Percentiles rank a stretch among this genome's conserved stretches.
phyloP scores from a whole-genome alignment of 169 alveolate genomes.

The Plasmodium berghei region DNA sequence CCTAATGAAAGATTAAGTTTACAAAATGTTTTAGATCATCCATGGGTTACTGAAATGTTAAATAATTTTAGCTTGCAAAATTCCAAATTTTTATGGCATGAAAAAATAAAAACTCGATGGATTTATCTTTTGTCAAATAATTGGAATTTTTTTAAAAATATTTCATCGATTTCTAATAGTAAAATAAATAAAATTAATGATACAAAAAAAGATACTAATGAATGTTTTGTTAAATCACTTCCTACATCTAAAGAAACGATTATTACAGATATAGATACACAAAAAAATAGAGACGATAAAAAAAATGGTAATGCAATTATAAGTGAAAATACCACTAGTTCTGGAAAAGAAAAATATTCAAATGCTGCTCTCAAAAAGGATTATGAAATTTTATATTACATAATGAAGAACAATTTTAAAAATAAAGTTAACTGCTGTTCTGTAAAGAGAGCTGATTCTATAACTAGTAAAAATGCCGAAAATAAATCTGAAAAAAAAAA shows the following conservation, averaged over 20 bases:
- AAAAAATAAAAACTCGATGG: constrained; percentile 67
- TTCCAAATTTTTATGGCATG: constrained; percentile 70
- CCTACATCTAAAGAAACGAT: constrained; percentile 18
- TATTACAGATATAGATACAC: constrained; percentile 7
- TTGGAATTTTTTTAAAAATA: constrained; percentile 68
- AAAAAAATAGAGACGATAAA: constrained; percentile 2
- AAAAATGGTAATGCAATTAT: too few relatives aligned
- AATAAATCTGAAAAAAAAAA: not conserved
- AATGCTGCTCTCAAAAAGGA: constrained; percentile 44
- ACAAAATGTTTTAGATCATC: constrained; percentile 83
- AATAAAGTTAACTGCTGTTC: constrained; percentile 57
- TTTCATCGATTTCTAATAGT: constrained; percentile 44
- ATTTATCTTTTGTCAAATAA: constrained; percentile 58
- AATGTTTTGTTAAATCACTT: not conserved
- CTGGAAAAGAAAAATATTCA: constrained; percentile 10
- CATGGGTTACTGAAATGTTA: constrained; percentile 80
- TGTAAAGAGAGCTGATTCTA: constrained; percentile 19
- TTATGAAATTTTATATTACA: constrained; percentile 45
- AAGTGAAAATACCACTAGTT: too few relatives aligned
- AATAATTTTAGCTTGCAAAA: constrained; percentile 63
- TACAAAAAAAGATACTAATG: not conserved
- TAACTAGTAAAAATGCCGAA: not conserved
- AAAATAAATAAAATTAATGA: constrained; percentile 16
- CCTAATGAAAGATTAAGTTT: constrained; percentile 83
- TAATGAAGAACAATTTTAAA: constrained; percentile 67